phyloP scores from a whole-genome alignment of 768 basidiomycete species.

The Amanita pseudoporphyria region DNA sequence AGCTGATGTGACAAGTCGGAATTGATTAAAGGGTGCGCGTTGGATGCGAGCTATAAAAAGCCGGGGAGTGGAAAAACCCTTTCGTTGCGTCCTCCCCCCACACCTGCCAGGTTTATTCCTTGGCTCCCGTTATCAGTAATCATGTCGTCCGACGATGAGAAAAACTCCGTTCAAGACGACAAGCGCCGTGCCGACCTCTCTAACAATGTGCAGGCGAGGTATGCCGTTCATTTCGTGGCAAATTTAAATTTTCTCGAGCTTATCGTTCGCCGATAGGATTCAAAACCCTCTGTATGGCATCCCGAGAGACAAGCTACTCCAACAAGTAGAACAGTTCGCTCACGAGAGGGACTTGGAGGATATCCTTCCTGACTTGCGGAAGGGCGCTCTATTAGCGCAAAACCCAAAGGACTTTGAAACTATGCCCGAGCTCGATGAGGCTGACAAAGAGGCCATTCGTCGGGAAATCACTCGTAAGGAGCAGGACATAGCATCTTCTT shows the following conservation, averaged over 20 bases:
- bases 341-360: constrained; percentile 37
- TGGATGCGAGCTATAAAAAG: background rate
- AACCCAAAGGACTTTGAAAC: constrained; percentile 42
- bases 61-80: background rate
- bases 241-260: background rate
- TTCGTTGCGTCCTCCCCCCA: background rate
- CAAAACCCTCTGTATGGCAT: constrained; percentile 46
- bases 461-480: constrained; percentile 36
- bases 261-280: constrained; percentile 20
- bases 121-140: background rate
- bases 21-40: too few species aligned
- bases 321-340: constrained; percentile 53
- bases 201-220: constrained; percentile 35
- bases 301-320: constrained; percentile 46
- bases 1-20: too few species aligned
- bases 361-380: constrained; percentile 39
- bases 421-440: constrained; percentile 26
- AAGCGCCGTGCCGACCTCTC: constrained; percentile 19
- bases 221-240: constrained; percentile 4
- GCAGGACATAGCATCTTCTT: background rate
- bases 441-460: constrained; percentile 29
- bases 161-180: constrained; percentile 19
- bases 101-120: background rate
- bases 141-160: constrained; percentile 7
- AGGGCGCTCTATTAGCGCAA: constrained; percentile 70